A percentile compares a stretch with the other conserved stretches of the same genome.
These are phyloP conservation scores for Urtica urens DNA, from an alignment of 306 rosid genomes.

Conservation along the genomic window DNA sequence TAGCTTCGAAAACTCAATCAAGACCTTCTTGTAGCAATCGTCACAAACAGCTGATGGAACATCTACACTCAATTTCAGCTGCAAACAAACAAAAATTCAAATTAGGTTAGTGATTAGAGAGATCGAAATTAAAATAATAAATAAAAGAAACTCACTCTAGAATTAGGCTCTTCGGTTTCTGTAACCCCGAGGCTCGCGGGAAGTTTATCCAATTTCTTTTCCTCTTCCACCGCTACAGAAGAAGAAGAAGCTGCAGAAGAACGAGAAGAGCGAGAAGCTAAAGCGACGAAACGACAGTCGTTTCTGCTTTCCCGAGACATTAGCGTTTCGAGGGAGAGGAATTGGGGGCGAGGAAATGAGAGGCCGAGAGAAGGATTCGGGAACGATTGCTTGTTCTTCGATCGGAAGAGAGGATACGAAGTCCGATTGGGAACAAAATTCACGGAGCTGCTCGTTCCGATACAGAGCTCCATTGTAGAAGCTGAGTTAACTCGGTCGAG, in stretches of 20 bases:
- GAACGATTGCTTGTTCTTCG: conserved; percentile 6
- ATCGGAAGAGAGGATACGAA: conserved; percentile 14
- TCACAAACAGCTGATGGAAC: conserved; percentile 76
- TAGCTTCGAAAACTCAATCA: conserved; percentile 63
- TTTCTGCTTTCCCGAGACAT: neutral
- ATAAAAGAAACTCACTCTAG: conserved; percentile 38
- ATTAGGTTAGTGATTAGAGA: neutral
- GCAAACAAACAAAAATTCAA: conserved; percentile 9
- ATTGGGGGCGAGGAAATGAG: conserved; percentile 19
- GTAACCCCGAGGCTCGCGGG: conserved; percentile 55
- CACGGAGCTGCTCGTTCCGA: conserved; percentile 24
- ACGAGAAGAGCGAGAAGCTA: conserved; percentile 33
- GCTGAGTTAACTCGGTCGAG: no score
- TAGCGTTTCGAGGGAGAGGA: neutral
- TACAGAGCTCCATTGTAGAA: conserved; percentile 52
- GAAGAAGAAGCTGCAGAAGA: conserved; percentile 31
- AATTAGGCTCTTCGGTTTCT: conserved; percentile 50
- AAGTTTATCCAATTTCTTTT: conserved; percentile 36
- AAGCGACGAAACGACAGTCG: conserved; percentile 8
- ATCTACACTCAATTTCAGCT: conserved; percentile 72
- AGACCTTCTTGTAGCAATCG: conserved; percentile 60
- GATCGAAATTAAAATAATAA: neutral
- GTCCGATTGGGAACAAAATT: conserved; percentile 16
- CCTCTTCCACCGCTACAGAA: conserved; percentile 33
- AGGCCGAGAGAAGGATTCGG: conserved; percentile 11